These are phyloP conservation scores for Pueraria montana DNA, from an alignment of 306 rosid genomes.

Conservation along the genomic window DNA sequence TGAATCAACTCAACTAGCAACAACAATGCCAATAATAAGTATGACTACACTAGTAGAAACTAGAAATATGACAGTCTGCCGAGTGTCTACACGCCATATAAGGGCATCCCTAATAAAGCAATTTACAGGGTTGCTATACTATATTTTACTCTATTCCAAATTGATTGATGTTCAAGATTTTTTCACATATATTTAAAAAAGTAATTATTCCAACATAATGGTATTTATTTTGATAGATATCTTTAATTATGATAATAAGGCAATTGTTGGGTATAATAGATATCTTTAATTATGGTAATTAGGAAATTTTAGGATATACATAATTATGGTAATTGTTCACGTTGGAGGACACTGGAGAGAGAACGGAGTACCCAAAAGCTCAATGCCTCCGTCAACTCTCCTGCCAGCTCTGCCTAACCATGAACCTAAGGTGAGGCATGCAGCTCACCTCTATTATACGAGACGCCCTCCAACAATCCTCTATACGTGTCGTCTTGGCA, in stretches of 20 bases:
- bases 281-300: not conserved
- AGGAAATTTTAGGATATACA: not conserved
- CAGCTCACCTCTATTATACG: too few species aligned
- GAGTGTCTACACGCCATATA: not conserved
- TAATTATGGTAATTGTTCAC: not conserved
- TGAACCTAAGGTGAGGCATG: too few species aligned
- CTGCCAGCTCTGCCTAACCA: too few species aligned
- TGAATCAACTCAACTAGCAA: slow-evolving; percentile 37
- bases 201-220: too few species aligned
- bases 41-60: not conserved
- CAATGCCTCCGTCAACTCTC: too few species aligned
- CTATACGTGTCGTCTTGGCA: too few species aligned
- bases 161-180: not conserved
- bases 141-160: not conserved
- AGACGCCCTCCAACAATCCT: too few species aligned
- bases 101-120: not conserved
- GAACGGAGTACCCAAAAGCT: too few species aligned
- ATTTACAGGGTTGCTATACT: not conserved
- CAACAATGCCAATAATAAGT: not conserved
- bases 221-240: too few species aligned
- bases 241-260: not conserved
- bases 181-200: too few species aligned
- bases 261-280: not conserved
- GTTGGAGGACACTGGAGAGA: too few species aligned
- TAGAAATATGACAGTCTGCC: not conserved